These are phyloP conservation scores for Davidsoniella virescens DNA, from an alignment of 2,329 filamentous ascomycete species.

Conservation along the genomic window DNA sequence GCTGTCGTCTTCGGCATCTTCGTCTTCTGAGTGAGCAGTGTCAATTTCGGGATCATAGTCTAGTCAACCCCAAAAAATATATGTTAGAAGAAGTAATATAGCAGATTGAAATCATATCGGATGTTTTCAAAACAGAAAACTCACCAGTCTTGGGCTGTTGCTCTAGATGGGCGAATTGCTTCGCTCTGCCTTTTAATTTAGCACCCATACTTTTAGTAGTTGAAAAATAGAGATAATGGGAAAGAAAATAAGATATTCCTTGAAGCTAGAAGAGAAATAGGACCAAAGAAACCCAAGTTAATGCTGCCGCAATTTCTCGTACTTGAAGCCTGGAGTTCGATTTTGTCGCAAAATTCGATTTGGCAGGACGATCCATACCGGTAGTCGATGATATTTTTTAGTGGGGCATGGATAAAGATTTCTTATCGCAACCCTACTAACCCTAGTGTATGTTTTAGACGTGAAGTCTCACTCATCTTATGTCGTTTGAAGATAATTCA, in stretches of 20 bases:
- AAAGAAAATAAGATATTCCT: too few relatives aligned
- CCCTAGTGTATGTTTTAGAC: constrained; percentile 2
- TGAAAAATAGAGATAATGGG: too few relatives aligned
- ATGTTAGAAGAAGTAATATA: background rate
- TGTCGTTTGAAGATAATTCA: too few relatives aligned
- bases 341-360: constrained; percentile 10
- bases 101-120: background rate
- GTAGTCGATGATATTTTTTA: constrained; percentile 11
- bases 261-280: too few relatives aligned
- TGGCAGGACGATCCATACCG: background rate
- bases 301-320: too few relatives aligned
- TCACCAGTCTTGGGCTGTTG: constrained; percentile 11
- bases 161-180: constrained; percentile 10
- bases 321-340: background rate
- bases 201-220: background rate
- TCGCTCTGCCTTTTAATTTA: constrained; percentile 11
- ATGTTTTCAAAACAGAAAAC: background rate
- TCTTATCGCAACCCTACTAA: constrained; percentile 11
- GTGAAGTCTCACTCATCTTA: too few relatives aligned
- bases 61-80: constrained; percentile 20
- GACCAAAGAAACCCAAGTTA: too few relatives aligned
- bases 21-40: constrained; percentile 36
- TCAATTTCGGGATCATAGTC: constrained; percentile 71
- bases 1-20: constrained; percentile 33
- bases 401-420: constrained; percentile 11